phyloP scores from a whole-genome alignment of 2,329 filamentous ascomycete genomes.

The Ascochyta viciae-villosae region DNA sequence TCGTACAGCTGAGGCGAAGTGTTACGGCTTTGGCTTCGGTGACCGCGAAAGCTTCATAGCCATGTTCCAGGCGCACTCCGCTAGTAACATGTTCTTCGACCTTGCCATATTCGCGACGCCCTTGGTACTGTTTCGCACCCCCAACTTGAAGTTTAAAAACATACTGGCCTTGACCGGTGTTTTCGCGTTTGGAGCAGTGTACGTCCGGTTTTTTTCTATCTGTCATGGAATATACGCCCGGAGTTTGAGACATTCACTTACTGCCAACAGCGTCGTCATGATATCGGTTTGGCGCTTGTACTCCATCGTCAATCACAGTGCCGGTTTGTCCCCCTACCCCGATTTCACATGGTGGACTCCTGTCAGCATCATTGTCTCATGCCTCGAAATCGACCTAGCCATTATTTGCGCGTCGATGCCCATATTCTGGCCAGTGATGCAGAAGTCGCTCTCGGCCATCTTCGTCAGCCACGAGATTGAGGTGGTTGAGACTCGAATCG shows the following conservation, averaged over 20 bases:
- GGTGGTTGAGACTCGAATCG: slow-evolving; percentile 38
- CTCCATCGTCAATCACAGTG: slow-evolving; percentile 34
- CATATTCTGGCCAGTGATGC: slow-evolving; percentile 46
- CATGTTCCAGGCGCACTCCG: slow-evolving; percentile 37
- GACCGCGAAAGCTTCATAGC: slow-evolving; percentile 28
- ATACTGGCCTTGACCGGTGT: slow-evolving; percentile 40
- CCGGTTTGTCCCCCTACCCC: slow-evolving; percentile 40
- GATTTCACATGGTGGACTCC: slow-evolving; percentile 45
- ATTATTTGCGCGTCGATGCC: slow-evolving; percentile 46
- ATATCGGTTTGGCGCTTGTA: slow-evolving; percentile 43
- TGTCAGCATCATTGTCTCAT: slow-evolving; percentile 36
- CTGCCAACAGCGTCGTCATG: slow-evolving; percentile 33
- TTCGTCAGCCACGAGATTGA: slow-evolving; percentile 46
- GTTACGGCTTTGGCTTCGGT: slow-evolving; percentile 39
- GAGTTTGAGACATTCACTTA: slow-evolving; percentile 15
- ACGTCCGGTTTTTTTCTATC: slow-evolving; percentile 16
- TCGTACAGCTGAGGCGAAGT: slow-evolving; percentile 26
- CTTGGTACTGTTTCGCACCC: slow-evolving; percentile 37
- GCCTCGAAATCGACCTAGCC: slow-evolving; percentile 44
- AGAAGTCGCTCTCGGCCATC: slow-evolving; percentile 35
- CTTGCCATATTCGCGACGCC: slow-evolving; percentile 42
- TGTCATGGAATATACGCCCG: neutral
- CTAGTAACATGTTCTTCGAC: slow-evolving; percentile 47
- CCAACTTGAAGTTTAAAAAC: slow-evolving; percentile 37
- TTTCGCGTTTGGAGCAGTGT: slow-evolving; percentile 44